Evolutionary conservation across 2,329 filamentous ascomycete genomes (phyloP).

Genomic region (Phyllosticta citrichinensis): DNA sequence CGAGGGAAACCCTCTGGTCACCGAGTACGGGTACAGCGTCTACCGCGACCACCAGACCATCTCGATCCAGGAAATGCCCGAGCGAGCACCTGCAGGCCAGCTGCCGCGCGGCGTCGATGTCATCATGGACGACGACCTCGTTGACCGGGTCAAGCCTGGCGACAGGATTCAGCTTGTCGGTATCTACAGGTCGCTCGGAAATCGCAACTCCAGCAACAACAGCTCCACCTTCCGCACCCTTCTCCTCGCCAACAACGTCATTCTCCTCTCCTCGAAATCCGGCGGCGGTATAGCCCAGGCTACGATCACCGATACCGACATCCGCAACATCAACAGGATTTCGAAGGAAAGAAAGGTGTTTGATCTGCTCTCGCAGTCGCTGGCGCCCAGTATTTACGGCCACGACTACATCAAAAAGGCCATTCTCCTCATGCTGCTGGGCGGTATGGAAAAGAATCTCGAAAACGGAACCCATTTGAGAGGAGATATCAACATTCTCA

Average conservation of each 20-base stretch:
- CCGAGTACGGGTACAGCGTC: constrained; percentile 91
- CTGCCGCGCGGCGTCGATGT: constrained; percentile 92
- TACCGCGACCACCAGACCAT: constrained; percentile 97
- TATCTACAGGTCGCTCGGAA: constrained; percentile 87
- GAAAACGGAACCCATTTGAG: constrained; percentile 96
- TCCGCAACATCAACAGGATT: constrained; percentile 97
- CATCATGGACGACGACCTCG: constrained; percentile 90
- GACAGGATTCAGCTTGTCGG: constrained; percentile 96
- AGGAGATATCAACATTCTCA: constrained; percentile 97
- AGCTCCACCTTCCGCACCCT: constrained; percentile 93
- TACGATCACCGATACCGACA: constrained; percentile 89
- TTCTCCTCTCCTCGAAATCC: constrained; percentile 89
- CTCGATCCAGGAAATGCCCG: constrained; percentile 98
- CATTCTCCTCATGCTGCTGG: constrained; percentile 86
- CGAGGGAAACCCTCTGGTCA: constrained; percentile 81
- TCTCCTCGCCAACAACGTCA: constrained; percentile 88
- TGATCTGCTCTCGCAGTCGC: constrained; percentile 81
- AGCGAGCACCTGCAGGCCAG: constrained; percentile 89
- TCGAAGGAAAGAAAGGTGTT: constrained; percentile 91
- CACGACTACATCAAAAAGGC: constrained; percentile 98
- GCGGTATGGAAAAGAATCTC: constrained; percentile 96
- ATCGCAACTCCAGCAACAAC: constrained; percentile 80
- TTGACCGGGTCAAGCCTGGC: constrained; percentile 89
- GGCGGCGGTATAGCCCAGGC: constrained; percentile 88
- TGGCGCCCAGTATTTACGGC: constrained; percentile 93